Evolutionary conservation across 495 filamentous ascomycete genomes (phyloP).

Genomic region (Aspergillus funiculosus): DNA sequence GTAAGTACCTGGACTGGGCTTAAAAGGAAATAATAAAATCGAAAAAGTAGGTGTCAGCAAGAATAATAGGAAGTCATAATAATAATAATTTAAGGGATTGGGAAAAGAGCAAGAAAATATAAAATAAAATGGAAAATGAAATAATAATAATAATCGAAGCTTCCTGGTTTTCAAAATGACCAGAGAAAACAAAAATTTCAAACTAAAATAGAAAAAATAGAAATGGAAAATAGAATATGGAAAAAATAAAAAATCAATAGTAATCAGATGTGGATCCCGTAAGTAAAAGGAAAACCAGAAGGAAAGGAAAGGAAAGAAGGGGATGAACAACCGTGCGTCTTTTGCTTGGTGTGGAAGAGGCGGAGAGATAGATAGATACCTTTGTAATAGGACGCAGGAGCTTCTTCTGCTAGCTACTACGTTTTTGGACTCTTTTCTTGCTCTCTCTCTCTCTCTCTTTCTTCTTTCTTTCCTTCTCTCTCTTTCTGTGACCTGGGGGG

Average conservation of each 20-base stretch:
- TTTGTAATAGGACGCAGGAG: too few relatives aligned
- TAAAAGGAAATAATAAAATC: slow-evolving; percentile 5
- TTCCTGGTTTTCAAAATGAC: slow-evolving; percentile 6
- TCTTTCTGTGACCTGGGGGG: slow-evolving; percentile 3
- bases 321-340: slow-evolving; percentile 18
- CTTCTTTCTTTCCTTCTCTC: not conserved
- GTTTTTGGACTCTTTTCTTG: slow-evolving; percentile 12
- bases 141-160: not conserved
- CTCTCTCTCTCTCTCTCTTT: slow-evolving; percentile 1
- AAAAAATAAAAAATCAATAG: slow-evolving; percentile 11
- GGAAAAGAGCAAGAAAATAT: slow-evolving; percentile 10
- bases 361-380: slow-evolving; percentile 23
- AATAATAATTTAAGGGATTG: too few relatives aligned
- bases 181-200: too few relatives aligned
- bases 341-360: slow-evolving; percentile 19
- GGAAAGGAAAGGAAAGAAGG: slow-evolving; percentile 2
- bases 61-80: too few relatives aligned
- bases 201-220: slow-evolving; percentile 2
- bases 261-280: slow-evolving; percentile 16
- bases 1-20: slow-evolving; percentile 3
- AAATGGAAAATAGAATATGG: not conserved
- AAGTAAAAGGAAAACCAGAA: too few relatives aligned
- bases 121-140: slow-evolving; percentile 5
- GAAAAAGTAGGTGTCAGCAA: slow-evolving; percentile 13
- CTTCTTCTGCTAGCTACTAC: not conserved